Evolutionary conservation across 306 rosid genomes (phyloP), one percentile per base, ranked within the genome.

Genomic region (Purshia tridentata): DNA sequence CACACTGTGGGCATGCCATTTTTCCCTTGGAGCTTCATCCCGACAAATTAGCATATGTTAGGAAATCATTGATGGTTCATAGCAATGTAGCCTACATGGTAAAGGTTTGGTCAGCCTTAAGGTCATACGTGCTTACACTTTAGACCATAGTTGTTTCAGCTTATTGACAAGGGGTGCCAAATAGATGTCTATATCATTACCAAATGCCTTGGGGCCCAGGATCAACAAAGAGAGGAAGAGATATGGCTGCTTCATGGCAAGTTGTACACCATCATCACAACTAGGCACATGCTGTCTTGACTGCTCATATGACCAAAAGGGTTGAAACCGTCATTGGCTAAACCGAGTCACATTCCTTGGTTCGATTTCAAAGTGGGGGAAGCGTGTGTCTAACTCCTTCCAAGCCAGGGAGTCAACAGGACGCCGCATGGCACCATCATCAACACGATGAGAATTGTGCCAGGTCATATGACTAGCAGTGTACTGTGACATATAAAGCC

Each of bases 61-160:
- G 65, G 40, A 77, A 69, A 45, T 77, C 71, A 77, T 77, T 77
- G 11, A 77, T 69, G 0, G 59, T 70, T 50, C 72, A 69, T 6
- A 52, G 37, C 4, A 70, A 44, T 9, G 58, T 22, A 4, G 44
- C 71, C 16, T 13, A 37, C 35, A 70, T 60, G 2, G 1, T 35
- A 8, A 77, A 77, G n/a, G n/a, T n/a, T 8, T 3, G 8, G 8
- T 53, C 29, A 0, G n/a, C 18, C 4, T 53, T 53, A 8, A 18
- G 8, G 19, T 54, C 59, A 7, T 54, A 54, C 19, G 59, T 54
- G 7, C 19, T 1, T 1, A 54, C 2, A 7, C 78, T 11, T 13
- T 16, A 2, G 19, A 4, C 71, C 64, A 74, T 15, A 63, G 51
- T 8, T 35, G 42, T 20, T 76, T 76, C 1, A 76, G 12, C 15